Base-by-base conservation (phyloP, 148 eudicot species). In the Silene latifolia region DNA sequence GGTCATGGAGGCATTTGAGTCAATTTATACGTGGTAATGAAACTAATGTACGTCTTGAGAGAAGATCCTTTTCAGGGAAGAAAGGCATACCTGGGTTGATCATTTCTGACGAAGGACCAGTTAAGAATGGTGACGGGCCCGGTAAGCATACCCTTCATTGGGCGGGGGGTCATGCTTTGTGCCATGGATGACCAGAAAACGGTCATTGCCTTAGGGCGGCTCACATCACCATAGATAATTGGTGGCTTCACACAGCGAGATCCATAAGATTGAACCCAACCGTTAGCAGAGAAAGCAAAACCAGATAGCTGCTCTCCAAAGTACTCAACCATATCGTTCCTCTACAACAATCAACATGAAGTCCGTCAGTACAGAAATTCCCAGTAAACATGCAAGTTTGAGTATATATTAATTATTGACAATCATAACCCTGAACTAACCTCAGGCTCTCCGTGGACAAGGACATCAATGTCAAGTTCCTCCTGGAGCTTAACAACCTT, bases 241-340 rank as follows among this genome's bases (percentile, higher is more conserved):
- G 98, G 98, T 81, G 98, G 98, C 93, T 90, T 93, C 83, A 93
- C 98, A 69, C 98, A 93, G 5, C 98, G 96, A 81, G 98, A 93
- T 63, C 98, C 98, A 21, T 93, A 93, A 6, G 96, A 93, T 81
- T 93, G 98, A 46, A 93, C 96, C 98, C 96, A 93, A 17, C 98
- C 98, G 67, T 93, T 93, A 18, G 80, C 96, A 4, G 90, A 81
- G 83, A 93, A 93, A 81, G 98, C 98, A 82, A 93, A 93, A 74
- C 98, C 98, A 73, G 98, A 90, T 77, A 93, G 81, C 23, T 93
- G 98, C 87, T 93, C 98, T 61, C 98, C 98, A 4, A 93, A 93
- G 90, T 90, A 93, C 87, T 90, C 98, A 83, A 93, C 98, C 98
- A 93, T 90, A 48, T 93, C 98, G 44, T 93, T 90, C 78, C 98